A percentile compares a stretch with the other conserved stretches of the same genome.
Evolutionary conservation across 768 basidiomycete genomes (phyloP).

Genomic region (Flagelloscypha sp.): DNA sequence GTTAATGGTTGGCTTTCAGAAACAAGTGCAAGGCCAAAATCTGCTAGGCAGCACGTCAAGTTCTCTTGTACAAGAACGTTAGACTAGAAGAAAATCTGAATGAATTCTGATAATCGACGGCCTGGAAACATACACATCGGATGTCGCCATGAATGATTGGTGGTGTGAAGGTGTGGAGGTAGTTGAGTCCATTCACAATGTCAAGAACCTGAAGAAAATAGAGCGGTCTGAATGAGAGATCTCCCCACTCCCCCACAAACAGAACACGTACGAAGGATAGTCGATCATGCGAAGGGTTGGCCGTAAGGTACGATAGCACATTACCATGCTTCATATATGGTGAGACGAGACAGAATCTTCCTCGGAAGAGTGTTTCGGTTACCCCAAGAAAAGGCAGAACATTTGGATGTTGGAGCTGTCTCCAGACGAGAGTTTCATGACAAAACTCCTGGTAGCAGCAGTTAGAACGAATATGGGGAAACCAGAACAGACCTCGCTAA

Average conservation of each 20-base stretch:
- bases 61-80: conserved; percentile 21
- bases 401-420: conserved; percentile 23
- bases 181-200: conserved; percentile 27
- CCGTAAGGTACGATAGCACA: conserved; percentile 20
- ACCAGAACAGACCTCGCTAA: too few relatives aligned
- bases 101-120: not conserved
- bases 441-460: conserved; percentile 11
- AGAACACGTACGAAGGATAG: conserved; percentile 23
- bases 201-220: conserved; percentile 16
- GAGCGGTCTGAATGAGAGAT: not conserved
- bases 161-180: conserved; percentile 30
- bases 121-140: conserved; percentile 23
- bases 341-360: conserved; percentile 24
- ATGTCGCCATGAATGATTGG: conserved; percentile 35
- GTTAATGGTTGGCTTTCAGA: conserved; percentile 2
- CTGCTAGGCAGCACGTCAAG: conserved; percentile 21
- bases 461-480: too few relatives aligned
- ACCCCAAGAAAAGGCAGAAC: conserved; percentile 24
- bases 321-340: conserved; percentile 31
- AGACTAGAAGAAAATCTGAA: conserved; percentile 8
- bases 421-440: conserved; percentile 18
- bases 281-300: conserved; percentile 16
- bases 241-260: not conserved
- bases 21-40: conserved; percentile 16
- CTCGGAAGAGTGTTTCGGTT: conserved; percentile 7